Conservation (phyloP, 1,284 basidiomycete genomes). For the Cryptococcus maquisensis region DNA sequence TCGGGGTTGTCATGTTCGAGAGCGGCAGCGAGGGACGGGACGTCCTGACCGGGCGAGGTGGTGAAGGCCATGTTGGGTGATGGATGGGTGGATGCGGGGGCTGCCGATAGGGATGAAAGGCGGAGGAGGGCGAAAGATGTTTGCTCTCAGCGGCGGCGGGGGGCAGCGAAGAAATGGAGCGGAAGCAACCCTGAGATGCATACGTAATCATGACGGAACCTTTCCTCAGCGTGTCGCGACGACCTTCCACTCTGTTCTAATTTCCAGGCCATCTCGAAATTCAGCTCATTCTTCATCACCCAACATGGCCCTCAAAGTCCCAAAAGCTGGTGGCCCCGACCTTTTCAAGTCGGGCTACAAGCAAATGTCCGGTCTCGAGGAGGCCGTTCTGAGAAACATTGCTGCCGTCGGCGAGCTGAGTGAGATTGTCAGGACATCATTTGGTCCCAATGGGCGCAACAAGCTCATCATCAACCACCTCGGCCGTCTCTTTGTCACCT, state of each 20-base stretch:
- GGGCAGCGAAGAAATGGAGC: too few species aligned
- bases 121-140: neutral
- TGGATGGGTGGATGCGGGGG: conserved; percentile 1
- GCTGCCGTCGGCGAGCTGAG: conserved; percentile 91
- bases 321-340: conserved; percentile 74
- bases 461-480: conserved; percentile 96
- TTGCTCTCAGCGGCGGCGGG: too few species aligned
- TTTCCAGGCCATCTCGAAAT: too few species aligned
- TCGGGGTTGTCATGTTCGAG: conserved; percentile 4
- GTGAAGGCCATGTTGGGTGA: conserved; percentile 5
- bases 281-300: neutral
- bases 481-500: conserved; percentile 92
- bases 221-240: too few species aligned
- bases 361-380: conserved; percentile 86
- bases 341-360: conserved; percentile 96
- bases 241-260: too few species aligned
- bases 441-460: conserved; percentile 92
- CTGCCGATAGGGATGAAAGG: neutral
- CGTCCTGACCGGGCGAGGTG: neutral
- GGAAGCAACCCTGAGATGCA: too few species aligned
- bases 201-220: too few species aligned
- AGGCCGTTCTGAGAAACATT: conserved; percentile 91
- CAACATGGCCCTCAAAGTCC: conserved; percentile 87
- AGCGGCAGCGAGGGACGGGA: conserved; percentile 15
- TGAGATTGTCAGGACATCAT: conserved; percentile 91